Conservation (phyloP, 139 green algal species). For the Haematococcus sp. region DNA sequence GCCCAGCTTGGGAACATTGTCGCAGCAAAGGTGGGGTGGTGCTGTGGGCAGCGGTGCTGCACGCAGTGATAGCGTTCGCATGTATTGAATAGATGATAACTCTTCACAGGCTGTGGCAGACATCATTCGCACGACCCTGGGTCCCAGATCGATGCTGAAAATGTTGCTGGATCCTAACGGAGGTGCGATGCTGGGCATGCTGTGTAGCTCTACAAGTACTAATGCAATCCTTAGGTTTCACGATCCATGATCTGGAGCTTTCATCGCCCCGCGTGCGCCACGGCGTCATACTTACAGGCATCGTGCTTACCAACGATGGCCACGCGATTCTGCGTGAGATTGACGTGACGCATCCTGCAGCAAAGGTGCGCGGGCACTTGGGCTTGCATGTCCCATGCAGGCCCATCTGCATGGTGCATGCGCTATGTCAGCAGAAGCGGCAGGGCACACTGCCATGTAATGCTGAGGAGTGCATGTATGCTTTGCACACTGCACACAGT, state of each 20-base stretch:
- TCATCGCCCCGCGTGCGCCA: not conserved
- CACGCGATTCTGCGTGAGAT: constrained; percentile 98
- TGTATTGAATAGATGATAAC: too few relatives aligned
- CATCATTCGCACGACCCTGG: constrained; percentile 97
- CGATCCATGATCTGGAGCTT: not conserved
- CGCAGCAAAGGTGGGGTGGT: constrained; percentile 83
- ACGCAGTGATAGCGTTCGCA: too few relatives aligned
- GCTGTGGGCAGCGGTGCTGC: too few relatives aligned
- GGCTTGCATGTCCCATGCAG: too few relatives aligned
- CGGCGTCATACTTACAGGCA: constrained; percentile 56
- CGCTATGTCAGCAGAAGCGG: too few relatives aligned
- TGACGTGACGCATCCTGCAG: constrained; percentile 94
- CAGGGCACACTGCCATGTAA: too few relatives aligned
- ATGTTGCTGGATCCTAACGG: constrained; percentile 98
- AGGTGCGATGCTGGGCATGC: constrained; percentile 39
- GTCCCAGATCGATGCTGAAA: constrained; percentile 97
- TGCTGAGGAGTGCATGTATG: not conserved
- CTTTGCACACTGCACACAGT: constrained; percentile 49
- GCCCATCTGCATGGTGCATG: not conserved
- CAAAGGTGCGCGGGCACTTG: constrained; percentile 70
- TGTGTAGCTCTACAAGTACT: not conserved
- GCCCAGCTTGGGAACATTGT: constrained; percentile 95
- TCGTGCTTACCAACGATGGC: constrained; percentile 98
- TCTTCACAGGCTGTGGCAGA: constrained; percentile 87
- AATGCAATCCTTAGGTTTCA: not conserved